Conservation (phyloP, 169 alveolate species). For the Eimeria necatrix region DNA sequence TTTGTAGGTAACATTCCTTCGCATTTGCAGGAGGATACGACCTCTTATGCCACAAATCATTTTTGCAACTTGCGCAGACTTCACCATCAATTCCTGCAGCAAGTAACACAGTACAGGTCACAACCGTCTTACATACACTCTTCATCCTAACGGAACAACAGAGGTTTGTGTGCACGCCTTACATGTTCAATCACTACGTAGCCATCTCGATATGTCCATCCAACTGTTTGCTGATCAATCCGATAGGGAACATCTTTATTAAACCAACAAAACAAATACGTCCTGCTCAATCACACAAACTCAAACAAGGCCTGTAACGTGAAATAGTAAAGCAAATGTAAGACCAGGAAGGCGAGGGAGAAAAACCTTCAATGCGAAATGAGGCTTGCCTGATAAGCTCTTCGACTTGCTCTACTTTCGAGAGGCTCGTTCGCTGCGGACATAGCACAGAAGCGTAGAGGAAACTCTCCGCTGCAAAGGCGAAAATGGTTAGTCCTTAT, state of each 20-base stretch:
- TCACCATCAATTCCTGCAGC: constrained; percentile 78
- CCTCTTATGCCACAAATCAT: constrained; percentile 83
- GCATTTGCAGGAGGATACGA: constrained; percentile 80
- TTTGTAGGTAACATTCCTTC: constrained; percentile 76
- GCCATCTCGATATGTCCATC: constrained; percentile 83
- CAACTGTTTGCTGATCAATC: constrained; percentile 80
- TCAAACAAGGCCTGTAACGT: not conserved
- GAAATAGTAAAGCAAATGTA: not conserved
- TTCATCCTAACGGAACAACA: not conserved
- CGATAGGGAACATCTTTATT: constrained; percentile 83
- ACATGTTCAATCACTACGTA: constrained; percentile 80
- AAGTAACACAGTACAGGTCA: not conserved
- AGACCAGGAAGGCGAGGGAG: not conserved
- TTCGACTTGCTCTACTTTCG: constrained; percentile 81
- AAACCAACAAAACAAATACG: constrained; percentile 82
- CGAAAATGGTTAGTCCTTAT: too few relatives aligned
- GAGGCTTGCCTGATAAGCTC: constrained; percentile 77
- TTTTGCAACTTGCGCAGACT: constrained; percentile 79
- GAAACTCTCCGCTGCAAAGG: too few relatives aligned
- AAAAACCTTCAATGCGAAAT: not conserved
- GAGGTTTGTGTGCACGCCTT: not conserved
- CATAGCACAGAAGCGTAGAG: too few relatives aligned
- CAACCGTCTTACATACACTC: not conserved
- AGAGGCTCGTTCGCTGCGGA: constrained; percentile 81
- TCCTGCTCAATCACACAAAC: constrained; percentile 53